These are phyloP conservation scores for Colletotrichum eremochloae DNA, from an alignment of 2,329 filamentous ascomycete species.

Conservation along the genomic window DNA sequence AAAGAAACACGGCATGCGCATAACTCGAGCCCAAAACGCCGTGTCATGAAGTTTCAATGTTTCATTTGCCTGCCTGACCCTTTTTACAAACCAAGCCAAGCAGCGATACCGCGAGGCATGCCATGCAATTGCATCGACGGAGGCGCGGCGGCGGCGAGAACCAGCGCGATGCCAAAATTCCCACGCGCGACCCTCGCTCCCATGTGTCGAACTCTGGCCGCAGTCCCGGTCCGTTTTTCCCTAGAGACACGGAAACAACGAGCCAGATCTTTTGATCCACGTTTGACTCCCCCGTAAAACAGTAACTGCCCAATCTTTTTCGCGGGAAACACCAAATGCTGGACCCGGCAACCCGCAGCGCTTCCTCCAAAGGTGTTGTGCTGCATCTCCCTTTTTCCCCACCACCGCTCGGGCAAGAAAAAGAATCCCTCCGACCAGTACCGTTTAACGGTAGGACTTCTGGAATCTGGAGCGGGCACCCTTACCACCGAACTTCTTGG, in stretches of 20 bases:
- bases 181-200: constrained; percentile 1
- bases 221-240: constrained; percentile 18
- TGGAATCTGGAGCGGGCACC: constrained; percentile 98
- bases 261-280: constrained; percentile 52
- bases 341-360: constrained; percentile 42
- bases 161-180: background rate
- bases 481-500: constrained; percentile 97
- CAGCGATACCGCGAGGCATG: constrained; percentile 52
- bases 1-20: constrained; percentile 39
- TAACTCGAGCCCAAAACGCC: constrained; percentile 41
- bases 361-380: constrained; percentile 42
- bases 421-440: constrained; percentile 40
- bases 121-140: constrained; percentile 63
- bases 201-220: constrained; percentile 28
- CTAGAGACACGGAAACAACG: constrained; percentile 45
- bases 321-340: constrained; percentile 41
- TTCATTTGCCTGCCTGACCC: constrained; percentile 66
- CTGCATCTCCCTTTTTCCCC: constrained; percentile 20
- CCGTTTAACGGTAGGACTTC: constrained; percentile 96
- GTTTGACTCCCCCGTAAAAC: constrained; percentile 43
- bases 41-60: constrained; percentile 57
- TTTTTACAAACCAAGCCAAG: constrained; percentile 62
- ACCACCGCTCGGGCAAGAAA: constrained; percentile 25
- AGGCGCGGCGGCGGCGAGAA: constrained; percentile 55
- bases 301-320: constrained; percentile 37